These are phyloP conservation scores for Backusella macrospora DNA, from an alignment of 192 early-diverging fungal species.

Conservation along the genomic window DNA sequence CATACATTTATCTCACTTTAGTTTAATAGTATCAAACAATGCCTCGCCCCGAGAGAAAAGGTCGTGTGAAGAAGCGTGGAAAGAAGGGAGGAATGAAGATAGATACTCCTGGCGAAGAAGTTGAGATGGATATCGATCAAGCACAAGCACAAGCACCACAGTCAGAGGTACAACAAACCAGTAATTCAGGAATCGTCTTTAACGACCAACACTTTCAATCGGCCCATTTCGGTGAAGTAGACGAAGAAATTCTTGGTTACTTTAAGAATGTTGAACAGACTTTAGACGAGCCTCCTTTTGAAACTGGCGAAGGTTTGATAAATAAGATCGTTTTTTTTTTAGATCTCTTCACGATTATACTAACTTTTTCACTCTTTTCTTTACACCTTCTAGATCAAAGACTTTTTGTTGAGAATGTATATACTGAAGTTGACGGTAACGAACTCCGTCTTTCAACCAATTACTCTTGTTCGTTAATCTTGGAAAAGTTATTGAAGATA, in stretches of 20 bases:
- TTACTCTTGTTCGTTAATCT: constrained; percentile 71
- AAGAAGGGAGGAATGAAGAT: constrained; percentile 26
- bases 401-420: constrained; percentile 80
- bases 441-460: constrained; percentile 78
- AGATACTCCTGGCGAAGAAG: constrained; percentile 3
- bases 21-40: constrained; percentile 4
- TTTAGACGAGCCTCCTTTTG: constrained; percentile 61
- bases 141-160: background rate
- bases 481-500: constrained; percentile 77
- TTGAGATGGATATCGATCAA: constrained; percentile 2
- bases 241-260: constrained; percentile 58
- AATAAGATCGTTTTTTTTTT: background rate
- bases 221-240: constrained; percentile 50
- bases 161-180: background rate
- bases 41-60: constrained; percentile 30
- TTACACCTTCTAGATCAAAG: constrained; percentile 49
- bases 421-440: constrained; percentile 71
- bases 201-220: constrained; percentile 38
- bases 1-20: no score
- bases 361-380: background rate
- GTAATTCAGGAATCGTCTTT: constrained; percentile 18
- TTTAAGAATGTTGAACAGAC: constrained; percentile 63
- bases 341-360: background rate
- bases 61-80: constrained; percentile 29
- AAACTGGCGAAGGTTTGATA: constrained; percentile 55